Base-by-base conservation (phyloP, 495 filamentous ascomycete species). In the Cairneyella variabilis region DNA sequence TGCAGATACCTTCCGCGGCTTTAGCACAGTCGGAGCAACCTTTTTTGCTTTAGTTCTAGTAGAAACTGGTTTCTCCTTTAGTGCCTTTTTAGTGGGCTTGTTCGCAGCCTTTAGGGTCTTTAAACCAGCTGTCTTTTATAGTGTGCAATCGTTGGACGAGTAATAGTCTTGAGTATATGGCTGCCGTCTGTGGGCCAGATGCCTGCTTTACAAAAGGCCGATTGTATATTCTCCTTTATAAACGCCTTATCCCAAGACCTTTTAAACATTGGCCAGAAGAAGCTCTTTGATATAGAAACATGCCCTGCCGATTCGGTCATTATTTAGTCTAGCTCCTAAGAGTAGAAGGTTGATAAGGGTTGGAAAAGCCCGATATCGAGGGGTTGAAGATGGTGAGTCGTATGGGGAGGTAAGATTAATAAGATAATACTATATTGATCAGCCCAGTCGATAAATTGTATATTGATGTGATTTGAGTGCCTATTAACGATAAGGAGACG, bases 321-420 rank as follows among this genome's bases (percentile, higher is more conserved):
- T 18, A 40, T 4, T 18, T 40, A 3, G 12, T 40, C 22, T 4
- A 40, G 5, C 10, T 20, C 14, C 6, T 6, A 7, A 5, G 27
- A 37, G 30, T 53, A 53, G 8, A 22, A 41, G 22, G 41, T 53
- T 2, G 23, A 48, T 2, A 58, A 39, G 1, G 56, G 50, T n/a
- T 42, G n/a, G 27, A 59, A 59, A 6, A 54, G 17, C 2, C 56
- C 45, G n/a, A 59, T 36, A 38, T 59, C 51, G 9, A 59, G 46
- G 28, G 51, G 51, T 36, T 59, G 32, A 2, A 58, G 42, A 12
- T 18, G 17, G 20, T 59, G 28, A 14, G 45, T 54, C n/a, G 43
- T 45, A 46, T 59, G 23, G 9, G 56, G 49, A 23, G 51, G 51
- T 23, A 59, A 32, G 26, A 54, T 36, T 8, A 59, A 4, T 8